These are phyloP conservation scores for Oropetium thomaeum DNA, from an alignment of 176 grass and related monocot species.

Conservation along the genomic window DNA sequence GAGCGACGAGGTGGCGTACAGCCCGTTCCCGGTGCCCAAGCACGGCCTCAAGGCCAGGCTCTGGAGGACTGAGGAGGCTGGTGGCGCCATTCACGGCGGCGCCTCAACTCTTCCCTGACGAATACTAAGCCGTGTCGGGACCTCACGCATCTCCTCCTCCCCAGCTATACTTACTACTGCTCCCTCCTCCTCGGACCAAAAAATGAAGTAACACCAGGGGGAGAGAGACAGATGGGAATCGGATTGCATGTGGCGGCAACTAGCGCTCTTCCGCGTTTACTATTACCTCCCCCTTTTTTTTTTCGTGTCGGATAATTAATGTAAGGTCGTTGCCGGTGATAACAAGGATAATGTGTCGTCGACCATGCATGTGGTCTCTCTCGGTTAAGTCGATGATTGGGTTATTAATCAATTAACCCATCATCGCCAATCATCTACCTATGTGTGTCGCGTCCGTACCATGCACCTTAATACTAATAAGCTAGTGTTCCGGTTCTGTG, in stretches of 20 bases:
- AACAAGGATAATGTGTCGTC: neutral
- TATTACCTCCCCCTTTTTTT: too few species aligned
- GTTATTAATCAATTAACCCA: neutral
- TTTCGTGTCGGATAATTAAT: neutral
- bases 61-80: slow-evolving; percentile 18
- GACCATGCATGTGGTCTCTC: too few species aligned
- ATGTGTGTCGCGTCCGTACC: neutral
- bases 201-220: neutral
- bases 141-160: too few species aligned
- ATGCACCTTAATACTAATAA: too few species aligned
- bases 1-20: slow-evolving; percentile 52
- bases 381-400: neutral
- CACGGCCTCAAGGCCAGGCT: slow-evolving; percentile 48
- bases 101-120: too few species aligned
- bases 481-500: too few species aligned
- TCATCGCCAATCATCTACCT: neutral
- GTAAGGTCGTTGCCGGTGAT: neutral
- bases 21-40: slow-evolving; percentile 77
- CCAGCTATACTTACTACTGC: too few species aligned
- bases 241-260: neutral
- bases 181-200: neutral
- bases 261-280: neutral
- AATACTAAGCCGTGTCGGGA: too few species aligned
- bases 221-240: neutral
- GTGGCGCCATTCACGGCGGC: neutral